These are phyloP conservation scores for Elaphomyces granulatus DNA, from an alignment of 495 filamentous ascomycete species.

Conservation along the genomic window DNA sequence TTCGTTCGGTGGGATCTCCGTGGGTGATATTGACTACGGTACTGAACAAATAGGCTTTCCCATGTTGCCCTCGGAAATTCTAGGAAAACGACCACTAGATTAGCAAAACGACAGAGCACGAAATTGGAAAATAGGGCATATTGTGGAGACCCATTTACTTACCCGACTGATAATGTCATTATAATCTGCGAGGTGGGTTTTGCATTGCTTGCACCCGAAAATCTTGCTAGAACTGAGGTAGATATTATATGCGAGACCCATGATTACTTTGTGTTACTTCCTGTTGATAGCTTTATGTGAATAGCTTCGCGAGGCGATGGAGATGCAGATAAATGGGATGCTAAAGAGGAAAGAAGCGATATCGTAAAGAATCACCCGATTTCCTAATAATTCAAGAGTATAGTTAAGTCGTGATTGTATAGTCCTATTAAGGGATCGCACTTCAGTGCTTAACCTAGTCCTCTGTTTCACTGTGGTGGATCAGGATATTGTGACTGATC, in stretches of 20 bases:
- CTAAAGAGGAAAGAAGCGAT: no score
- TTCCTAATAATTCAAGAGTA: no score
- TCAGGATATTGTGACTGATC: no score
- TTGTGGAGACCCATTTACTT: no score
- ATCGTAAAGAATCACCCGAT: no score
- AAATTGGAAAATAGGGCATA: constrained; percentile 6
- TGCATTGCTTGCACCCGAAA: constrained; percentile 92
- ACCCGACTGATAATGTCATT: constrained; percentile 94
- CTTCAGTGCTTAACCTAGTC: no score
- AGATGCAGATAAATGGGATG: no score
- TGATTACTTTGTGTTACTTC: constrained; percentile 27
- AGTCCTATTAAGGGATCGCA: no score
- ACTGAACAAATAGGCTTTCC: constrained; percentile 96
- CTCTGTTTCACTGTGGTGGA: no score
- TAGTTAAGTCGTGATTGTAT: no score
- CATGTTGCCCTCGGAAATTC: constrained; percentile 98
- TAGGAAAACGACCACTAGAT: constrained; percentile 24
- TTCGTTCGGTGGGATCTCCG: constrained; percentile 74
- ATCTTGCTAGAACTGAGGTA: constrained; percentile 84
- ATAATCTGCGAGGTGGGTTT: constrained; percentile 85
- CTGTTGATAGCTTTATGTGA: not conserved
- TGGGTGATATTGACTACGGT: constrained; percentile 77
- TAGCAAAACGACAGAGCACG: constrained; percentile 3
- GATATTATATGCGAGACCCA: constrained; percentile 93
- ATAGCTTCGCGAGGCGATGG: no score